These are phyloP conservation scores for Penicillium samsonianum DNA, from an alignment of 495 filamentous ascomycete species.

Conservation along the genomic window DNA sequence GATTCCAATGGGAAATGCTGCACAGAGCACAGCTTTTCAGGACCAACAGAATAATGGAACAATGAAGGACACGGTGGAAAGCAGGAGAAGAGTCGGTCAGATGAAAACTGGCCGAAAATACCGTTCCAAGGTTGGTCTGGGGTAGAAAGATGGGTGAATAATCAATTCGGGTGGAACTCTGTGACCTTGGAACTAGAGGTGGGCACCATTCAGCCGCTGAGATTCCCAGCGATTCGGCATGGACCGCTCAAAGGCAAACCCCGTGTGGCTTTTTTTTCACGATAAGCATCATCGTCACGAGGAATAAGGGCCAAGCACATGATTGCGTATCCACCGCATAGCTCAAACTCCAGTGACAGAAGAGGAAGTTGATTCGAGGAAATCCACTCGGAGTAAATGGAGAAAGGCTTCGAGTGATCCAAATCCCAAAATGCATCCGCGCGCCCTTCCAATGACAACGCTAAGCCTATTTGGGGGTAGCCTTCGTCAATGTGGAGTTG, in stretches of 20 bases:
- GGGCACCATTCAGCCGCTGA: slow-evolving; percentile 16
- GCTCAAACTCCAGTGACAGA: not conserved
- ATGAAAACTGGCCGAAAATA: slow-evolving; percentile 14
- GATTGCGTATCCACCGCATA: not conserved
- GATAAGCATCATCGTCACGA: slow-evolving; percentile 2
- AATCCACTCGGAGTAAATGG: slow-evolving; percentile 1
- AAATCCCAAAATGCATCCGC: slow-evolving; percentile 21
- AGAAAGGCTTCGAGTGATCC: slow-evolving; percentile 13
- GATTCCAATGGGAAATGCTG: slow-evolving; percentile 1
- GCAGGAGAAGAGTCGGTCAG: slow-evolving; percentile 28
- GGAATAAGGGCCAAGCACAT: not conserved
- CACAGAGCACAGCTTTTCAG: not conserved
- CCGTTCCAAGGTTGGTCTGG: slow-evolving; percentile 32
- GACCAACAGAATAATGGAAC: not conserved
- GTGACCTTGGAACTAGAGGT: not conserved
- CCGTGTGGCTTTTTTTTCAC: not conserved
- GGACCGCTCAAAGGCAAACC: not conserved
- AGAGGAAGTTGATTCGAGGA: not conserved
- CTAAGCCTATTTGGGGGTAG: slow-evolving; percentile 31
- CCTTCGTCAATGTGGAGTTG: not conserved
- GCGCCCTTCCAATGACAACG: slow-evolving; percentile 44
- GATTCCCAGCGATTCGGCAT: slow-evolving; percentile 1
- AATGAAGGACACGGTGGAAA: slow-evolving; percentile 13
- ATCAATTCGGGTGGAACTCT: slow-evolving; percentile 25
- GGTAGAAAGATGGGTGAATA: slow-evolving; percentile 31